These are phyloP conservation scores for Scytalidium sp. DNA, from an alignment of 2,329 filamentous ascomycete genomes.

Conservation along the genomic window DNA sequence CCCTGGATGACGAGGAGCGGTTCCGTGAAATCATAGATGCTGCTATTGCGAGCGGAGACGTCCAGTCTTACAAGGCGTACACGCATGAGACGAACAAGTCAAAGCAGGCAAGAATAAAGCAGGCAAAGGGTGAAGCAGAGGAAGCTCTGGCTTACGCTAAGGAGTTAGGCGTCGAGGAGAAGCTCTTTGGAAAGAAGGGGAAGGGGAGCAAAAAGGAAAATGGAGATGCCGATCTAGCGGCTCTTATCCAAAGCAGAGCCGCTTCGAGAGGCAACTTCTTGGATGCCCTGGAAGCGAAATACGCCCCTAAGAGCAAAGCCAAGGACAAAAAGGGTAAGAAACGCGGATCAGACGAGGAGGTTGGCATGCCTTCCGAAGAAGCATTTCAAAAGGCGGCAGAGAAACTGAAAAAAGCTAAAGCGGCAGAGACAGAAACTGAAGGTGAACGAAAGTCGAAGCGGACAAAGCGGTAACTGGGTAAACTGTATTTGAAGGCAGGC, in stretches of 20 bases:
- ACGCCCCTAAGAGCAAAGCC: slow-evolving; percentile 44
- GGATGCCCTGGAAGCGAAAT: slow-evolving; percentile 75
- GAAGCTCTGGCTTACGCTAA: slow-evolving; percentile 75
- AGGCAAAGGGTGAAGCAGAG: slow-evolving; percentile 62
- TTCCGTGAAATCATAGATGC: slow-evolving; percentile 79
- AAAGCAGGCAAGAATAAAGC: slow-evolving; percentile 54
- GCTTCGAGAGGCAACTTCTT: slow-evolving; percentile 63
- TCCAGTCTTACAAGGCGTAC: slow-evolving; percentile 66
- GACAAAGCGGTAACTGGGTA: slow-evolving; percentile 12
- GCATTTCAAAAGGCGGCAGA: slow-evolving; percentile 57
- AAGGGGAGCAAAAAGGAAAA: slow-evolving; percentile 36
- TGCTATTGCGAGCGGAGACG: slow-evolving; percentile 69
- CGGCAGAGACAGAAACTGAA: slow-evolving; percentile 1
- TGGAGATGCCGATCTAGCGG: slow-evolving; percentile 58
- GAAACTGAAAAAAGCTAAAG: slow-evolving; percentile 32
- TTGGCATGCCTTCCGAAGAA: slow-evolving; percentile 54
- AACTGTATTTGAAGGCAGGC: background rate
- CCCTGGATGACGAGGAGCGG: slow-evolving; percentile 78
- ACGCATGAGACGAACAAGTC: slow-evolving; percentile 68
- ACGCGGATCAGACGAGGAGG: slow-evolving; percentile 46
- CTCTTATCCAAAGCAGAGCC: slow-evolving; percentile 71
- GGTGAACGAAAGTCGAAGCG: slow-evolving; percentile 19
- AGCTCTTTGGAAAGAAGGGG: slow-evolving; percentile 57
- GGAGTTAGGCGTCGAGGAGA: slow-evolving; percentile 71
- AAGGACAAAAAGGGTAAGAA: slow-evolving; percentile 51